Percentiles rank a stretch among this genome's conserved stretches.
These are phyloP conservation scores for Blastomyces parvus DNA, from an alignment of 2,329 filamentous ascomycete species.

Conservation along the genomic window DNA sequence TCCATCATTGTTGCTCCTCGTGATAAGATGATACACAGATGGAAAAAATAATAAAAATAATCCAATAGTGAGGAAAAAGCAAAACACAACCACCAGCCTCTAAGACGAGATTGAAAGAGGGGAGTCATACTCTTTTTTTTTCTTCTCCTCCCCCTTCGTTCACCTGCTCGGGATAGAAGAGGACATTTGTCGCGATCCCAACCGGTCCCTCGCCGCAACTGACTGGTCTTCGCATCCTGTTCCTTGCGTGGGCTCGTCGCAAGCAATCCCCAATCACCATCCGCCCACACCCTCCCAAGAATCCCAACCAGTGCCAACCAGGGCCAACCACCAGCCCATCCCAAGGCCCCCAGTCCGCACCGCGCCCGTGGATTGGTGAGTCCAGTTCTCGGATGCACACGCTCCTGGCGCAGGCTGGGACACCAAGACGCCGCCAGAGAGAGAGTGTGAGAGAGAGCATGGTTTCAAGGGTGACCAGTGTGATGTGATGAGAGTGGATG, in stretches of 20 bases:
- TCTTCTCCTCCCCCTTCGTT: not conserved
- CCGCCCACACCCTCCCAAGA: constrained; percentile 1
- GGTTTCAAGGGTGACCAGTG: not conserved
- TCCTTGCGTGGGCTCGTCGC: constrained; percentile 4
- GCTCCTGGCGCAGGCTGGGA: not conserved
- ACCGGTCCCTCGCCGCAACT: constrained; percentile 2
- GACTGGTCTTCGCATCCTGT: not conserved
- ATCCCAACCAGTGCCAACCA: not conserved
- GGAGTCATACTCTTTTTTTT: not conserved
- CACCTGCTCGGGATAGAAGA: too few species aligned
- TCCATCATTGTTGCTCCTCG: not conserved
- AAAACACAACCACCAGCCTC: constrained; percentile 1
- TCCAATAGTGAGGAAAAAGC: not conserved
- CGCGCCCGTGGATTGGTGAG: not conserved
- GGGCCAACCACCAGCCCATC: not conserved
- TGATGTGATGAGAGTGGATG: not conserved
- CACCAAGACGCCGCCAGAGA: not conserved
- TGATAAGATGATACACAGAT: constrained; percentile 4
- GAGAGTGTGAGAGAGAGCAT: not conserved
- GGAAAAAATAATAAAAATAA: not conserved
- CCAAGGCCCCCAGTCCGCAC: not conserved
- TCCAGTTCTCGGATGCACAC: not conserved
- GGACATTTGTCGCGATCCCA: constrained; percentile 2
- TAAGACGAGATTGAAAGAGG: not conserved
- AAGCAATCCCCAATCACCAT: not conserved